phyloP scores from a whole-genome alignment of 768 basidiomycete species.

The Leccinum incarnatum region DNA sequence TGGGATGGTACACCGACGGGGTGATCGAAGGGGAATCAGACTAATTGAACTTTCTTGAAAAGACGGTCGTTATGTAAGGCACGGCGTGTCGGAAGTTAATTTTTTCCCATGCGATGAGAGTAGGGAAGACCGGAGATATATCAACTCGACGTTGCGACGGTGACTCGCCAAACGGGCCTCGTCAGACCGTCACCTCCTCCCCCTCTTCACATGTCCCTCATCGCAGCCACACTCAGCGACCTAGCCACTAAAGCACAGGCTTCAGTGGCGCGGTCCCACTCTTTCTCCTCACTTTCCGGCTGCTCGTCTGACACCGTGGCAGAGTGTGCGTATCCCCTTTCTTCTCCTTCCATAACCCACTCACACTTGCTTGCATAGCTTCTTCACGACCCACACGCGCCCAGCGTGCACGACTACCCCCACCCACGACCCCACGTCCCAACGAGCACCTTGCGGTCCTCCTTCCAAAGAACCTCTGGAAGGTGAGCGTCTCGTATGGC shows the following conservation, averaged over 20 bases:
- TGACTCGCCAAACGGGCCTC: constrained; percentile 2
- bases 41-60: neutral
- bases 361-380: constrained; percentile 9
- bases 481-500: constrained; percentile 41
- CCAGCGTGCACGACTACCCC: constrained; percentile 17
- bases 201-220: constrained; percentile 29
- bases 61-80: constrained; percentile 18
- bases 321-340: constrained; percentile 13
- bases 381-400: constrained; percentile 22
- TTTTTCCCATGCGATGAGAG: constrained; percentile 27
- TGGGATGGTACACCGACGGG: neutral
- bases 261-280: constrained; percentile 11
- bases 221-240: constrained; percentile 25
- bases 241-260: constrained; percentile 28
- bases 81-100: constrained; percentile 6
- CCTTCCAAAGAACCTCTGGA: constrained; percentile 69
- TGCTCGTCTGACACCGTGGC: constrained; percentile 11
- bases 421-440: constrained; percentile 23
- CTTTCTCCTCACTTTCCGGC: constrained; percentile 9
- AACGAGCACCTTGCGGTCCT: constrained; percentile 82
- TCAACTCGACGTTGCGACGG: constrained; percentile 26
- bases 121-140: constrained; percentile 25
- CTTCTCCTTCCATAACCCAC: neutral
- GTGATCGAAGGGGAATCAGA: constrained; percentile 4
- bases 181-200: constrained; percentile 2